A percentile compares a stretch with the other conserved stretches of the same genome.
These are phyloP conservation scores for Komagataella kurtzmanii DNA, from an alignment of 805 yeast genomes.

Conservation along the genomic window DNA sequence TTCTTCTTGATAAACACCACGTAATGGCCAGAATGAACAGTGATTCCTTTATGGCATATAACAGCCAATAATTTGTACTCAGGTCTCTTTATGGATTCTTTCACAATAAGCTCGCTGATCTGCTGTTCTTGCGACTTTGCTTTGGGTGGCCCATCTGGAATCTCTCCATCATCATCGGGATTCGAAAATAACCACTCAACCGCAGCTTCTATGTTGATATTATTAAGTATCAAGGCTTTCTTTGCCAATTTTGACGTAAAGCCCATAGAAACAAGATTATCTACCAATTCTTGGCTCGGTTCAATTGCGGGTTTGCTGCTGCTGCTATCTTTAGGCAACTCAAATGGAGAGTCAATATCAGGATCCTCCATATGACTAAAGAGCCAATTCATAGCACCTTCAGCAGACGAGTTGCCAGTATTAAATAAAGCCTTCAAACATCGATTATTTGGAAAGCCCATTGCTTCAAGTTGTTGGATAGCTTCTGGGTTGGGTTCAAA, in stretches of 20 bases:
- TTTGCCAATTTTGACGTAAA: slow-evolving; percentile 49
- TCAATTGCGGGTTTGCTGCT: slow-evolving; percentile 1
- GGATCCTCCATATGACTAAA: slow-evolving; percentile 82
- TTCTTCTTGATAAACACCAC: slow-evolving; percentile 55
- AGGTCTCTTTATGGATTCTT: slow-evolving; percentile 7
- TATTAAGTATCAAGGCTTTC: slow-evolving; percentile 54
- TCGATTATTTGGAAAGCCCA: slow-evolving; percentile 80
- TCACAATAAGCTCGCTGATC: slow-evolving; percentile 2
- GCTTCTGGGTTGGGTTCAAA: slow-evolving; percentile 47
- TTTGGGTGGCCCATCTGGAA: slow-evolving; percentile 15
- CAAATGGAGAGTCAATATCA: slow-evolving; percentile 56
- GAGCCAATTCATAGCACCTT: slow-evolving; percentile 82
- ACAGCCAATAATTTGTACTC: slow-evolving; percentile 45
- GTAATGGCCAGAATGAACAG: slow-evolving; percentile 88
- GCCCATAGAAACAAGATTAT: slow-evolving; percentile 62
- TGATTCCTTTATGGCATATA: slow-evolving; percentile 80
- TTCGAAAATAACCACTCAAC: slow-evolving; percentile 85
- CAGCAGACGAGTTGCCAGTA: slow-evolving; percentile 54
- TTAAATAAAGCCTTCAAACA: slow-evolving; percentile 52
- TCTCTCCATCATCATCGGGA: slow-evolving; percentile 63
- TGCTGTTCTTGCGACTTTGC: slow-evolving; percentile 1
- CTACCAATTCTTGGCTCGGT: slow-evolving; percentile 26
- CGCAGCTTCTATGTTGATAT: slow-evolving; percentile 57
- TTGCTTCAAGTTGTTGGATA: slow-evolving; percentile 41
- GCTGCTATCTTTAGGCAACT: slow-evolving; percentile 9